phyloP scores from a whole-genome alignment of 768 basidiomycete species.

The Rhodotorula babjevae region DNA sequence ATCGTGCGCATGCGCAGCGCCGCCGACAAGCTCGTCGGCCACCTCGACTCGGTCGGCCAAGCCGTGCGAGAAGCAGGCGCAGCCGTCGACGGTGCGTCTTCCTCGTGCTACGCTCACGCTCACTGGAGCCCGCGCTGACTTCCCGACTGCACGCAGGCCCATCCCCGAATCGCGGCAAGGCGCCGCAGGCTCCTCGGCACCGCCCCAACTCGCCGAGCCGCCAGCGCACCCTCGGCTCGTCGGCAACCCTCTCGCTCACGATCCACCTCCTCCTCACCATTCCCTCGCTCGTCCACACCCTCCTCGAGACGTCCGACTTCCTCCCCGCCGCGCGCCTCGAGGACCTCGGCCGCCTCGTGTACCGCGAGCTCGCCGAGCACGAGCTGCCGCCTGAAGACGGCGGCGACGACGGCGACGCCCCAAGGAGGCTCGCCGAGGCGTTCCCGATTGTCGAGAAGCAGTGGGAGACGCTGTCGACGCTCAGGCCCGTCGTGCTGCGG shows the following conservation, averaged over 20 bases:
- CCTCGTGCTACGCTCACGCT: too few species aligned
- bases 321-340: constrained; percentile 41
- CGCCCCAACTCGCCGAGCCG: neutral
- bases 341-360: constrained; percentile 38
- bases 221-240: constrained; percentile 7
- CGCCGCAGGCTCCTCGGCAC: neutral
- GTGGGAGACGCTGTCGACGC: constrained; percentile 30
- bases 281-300: constrained; percentile 38
- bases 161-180: neutral
- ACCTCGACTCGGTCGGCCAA: constrained; percentile 14
- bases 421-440: neutral
- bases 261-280: constrained; percentile 37
- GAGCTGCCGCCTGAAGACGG: constrained; percentile 12
- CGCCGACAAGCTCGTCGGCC: constrained; percentile 27
- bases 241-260: constrained; percentile 33
- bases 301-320: constrained; percentile 34
- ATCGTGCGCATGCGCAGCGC: constrained; percentile 42
- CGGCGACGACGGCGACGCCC: neutral
- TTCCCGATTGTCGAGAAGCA: constrained; percentile 43
- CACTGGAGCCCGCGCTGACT: too few species aligned
- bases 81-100: neutral
- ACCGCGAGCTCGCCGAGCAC: constrained; percentile 34
- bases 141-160: neutral
- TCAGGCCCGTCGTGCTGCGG: constrained; percentile 24
- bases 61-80: neutral